Evolutionary conservation across 1,284 basidiomycete genomes (phyloP), one percentile per base, ranked within the genome.

Genomic region (Takashimella tepidaria): DNA sequence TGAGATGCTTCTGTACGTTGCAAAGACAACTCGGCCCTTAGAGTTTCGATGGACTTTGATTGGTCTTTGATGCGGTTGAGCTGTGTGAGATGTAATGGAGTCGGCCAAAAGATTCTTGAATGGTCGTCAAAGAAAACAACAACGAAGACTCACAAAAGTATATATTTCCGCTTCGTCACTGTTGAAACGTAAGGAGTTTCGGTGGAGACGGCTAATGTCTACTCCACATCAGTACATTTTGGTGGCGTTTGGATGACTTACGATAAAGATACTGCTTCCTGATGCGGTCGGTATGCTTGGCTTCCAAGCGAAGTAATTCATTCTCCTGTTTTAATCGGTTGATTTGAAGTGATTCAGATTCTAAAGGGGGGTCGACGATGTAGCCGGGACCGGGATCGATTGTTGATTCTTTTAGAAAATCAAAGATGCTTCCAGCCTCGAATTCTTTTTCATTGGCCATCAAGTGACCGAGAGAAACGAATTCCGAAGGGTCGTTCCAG

Each of bases 141-240:
- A 22, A 45, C 13, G 49, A 11, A 21, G n/a, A 59, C 64, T 54
- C 26, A 69, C 68, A 45, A 72, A 69, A 51, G 64, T 72, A 56
- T 73, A 67, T 25, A 73, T 69, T 50, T 73, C 72, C 6, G 69
- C 68, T 49, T 73, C 72, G 55, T 73, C 72, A 41, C 61, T 66
- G 55, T 67, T 69, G 59, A 73, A 65, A 8, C 68, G 63, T 26
- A 72, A 51, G 13, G 69, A 66, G 46, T 66, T 64, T 45, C 59
- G 59, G 54, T 73, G 72, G 13, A 73, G 57, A 0, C 72, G 63
- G 1, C 69, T 67, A 40, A 72, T 70, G 53, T 74, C 70, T 71
- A 31, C 11, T 21, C 21, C 41, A 59, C 41, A 60, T n/a, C n/a
- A n/a, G n/a, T n/a, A n/a, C n/a, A n/a, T n/a, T n/a, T n/a, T n/a